Conservation (phyloP, 352 stramenopile species). For the Phytopythium helicoides region DNA sequence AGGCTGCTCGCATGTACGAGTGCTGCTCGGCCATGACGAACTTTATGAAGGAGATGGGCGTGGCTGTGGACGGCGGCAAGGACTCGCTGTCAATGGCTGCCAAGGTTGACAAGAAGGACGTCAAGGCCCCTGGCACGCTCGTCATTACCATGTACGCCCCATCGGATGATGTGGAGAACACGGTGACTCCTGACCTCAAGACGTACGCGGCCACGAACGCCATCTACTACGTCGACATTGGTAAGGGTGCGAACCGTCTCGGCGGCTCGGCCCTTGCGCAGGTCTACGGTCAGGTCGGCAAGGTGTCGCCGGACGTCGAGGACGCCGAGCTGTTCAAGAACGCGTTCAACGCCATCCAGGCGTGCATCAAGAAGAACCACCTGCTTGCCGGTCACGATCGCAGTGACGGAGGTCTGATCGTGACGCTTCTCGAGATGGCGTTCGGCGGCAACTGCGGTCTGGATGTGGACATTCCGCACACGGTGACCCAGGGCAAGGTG, state of each 20-base stretch:
- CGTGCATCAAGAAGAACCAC: conserved; percentile 86
- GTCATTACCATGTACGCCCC: conserved; percentile 98
- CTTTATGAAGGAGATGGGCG: conserved; percentile 94
- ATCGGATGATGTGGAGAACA: conserved; percentile 96
- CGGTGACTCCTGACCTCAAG: conserved; percentile 98
- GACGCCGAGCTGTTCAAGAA: conserved; percentile 92
- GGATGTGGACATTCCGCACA: conserved; percentile 86
- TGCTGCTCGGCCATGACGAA: conserved; percentile 95
- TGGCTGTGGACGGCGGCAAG: conserved; percentile 98
- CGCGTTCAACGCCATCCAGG: conserved; percentile 94
- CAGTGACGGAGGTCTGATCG: conserved; percentile 96
- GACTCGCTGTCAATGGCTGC: conserved; percentile 99
- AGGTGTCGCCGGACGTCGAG: conserved; percentile 91
- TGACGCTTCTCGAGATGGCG: conserved; percentile 97
- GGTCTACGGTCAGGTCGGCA: conserved; percentile 87
- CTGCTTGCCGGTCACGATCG: conserved; percentile 98
- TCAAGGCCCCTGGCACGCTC: conserved; percentile 97
- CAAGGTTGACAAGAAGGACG: conserved; percentile 91
- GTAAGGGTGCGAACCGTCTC: conserved; percentile 89
- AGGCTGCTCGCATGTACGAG: conserved; percentile 98
- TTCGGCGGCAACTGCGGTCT: conserved; percentile 98
- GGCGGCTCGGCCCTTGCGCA: conserved; percentile 96
- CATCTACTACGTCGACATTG: conserved; percentile 96
- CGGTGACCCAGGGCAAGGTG: conserved; percentile 19
- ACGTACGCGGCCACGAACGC: conserved; percentile 62